These are phyloP conservation scores for Vigna radiata DNA, from an alignment of 306 rosid genomes.

Conservation along the genomic window DNA sequence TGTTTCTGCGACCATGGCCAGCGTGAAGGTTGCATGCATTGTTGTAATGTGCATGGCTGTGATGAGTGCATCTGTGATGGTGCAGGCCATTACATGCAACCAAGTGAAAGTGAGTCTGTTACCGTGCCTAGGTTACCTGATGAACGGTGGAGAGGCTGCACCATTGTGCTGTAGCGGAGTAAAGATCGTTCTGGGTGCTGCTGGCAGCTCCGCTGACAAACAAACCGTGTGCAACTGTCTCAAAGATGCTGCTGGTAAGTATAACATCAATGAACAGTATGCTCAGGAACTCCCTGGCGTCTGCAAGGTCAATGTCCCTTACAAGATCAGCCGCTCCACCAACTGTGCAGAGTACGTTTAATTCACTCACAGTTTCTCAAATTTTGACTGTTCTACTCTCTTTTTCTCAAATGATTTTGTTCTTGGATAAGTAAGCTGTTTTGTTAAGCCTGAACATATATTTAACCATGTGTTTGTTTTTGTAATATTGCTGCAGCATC, in stretches of 20 bases:
- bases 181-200: not conserved
- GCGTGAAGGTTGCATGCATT: slow-evolving; percentile 41
- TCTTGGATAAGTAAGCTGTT: too few relatives aligned
- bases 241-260: slow-evolving; percentile 24
- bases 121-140: slow-evolving; percentile 32
- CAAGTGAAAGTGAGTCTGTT: not conserved
- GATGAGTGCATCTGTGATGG: slow-evolving; percentile 38
- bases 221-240: slow-evolving; percentile 56
- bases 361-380: too few relatives aligned
- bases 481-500: not conserved
- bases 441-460: too few relatives aligned
- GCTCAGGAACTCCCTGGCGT: slow-evolving; percentile 46
- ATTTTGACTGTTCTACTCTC: too few relatives aligned
- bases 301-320: slow-evolving; percentile 56
- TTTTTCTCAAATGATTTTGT: too few relatives aligned
- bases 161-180: slow-evolving; percentile 46
- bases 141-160: not conserved
- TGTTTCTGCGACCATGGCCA: not conserved
- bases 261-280: not conserved
- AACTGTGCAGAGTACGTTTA: slow-evolving; percentile 42
- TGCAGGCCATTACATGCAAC: slow-evolving; percentile 45
- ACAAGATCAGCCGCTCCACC: slow-evolving; percentile 55
- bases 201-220: slow-evolving; percentile 37
- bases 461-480: not conserved
- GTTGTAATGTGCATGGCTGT: slow-evolving; percentile 40